A percentile compares a stretch with the other conserved stretches of the same genome.
These are phyloP conservation scores for Annulohypoxylon nitens DNA, from an alignment of 495 filamentous ascomycete genomes.

Conservation along the genomic window DNA sequence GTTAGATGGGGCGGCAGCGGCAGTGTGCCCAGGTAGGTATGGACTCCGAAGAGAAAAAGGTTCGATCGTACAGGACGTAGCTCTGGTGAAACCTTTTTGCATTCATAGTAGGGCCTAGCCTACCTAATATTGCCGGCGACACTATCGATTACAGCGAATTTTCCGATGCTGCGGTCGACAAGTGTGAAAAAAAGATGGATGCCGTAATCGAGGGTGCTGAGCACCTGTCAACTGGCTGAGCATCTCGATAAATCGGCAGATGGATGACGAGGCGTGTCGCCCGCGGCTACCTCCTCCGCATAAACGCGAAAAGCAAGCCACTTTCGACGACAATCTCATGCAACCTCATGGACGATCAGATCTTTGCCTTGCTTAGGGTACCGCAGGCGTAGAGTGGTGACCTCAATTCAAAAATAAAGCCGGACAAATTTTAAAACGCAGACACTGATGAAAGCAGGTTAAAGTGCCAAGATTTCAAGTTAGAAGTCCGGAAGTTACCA, in stretches of 20 bases:
- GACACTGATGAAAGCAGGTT: not conserved
- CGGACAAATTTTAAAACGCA: constrained; percentile 6
- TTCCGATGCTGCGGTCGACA: constrained; percentile 10
- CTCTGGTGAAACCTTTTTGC: constrained; percentile 23
- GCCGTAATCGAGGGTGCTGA: constrained; percentile 6
- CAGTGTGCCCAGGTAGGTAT: constrained; percentile 19
- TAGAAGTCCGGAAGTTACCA: not conserved
- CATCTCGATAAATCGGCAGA: constrained; percentile 19
- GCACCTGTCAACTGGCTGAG: not conserved
- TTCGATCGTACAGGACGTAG: constrained; percentile 14
- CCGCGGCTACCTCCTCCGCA: constrained; percentile 1
- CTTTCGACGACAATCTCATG: constrained; percentile 8
- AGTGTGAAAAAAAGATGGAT: constrained; percentile 3
- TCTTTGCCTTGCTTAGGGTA: not conserved
- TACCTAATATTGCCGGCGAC: not conserved
- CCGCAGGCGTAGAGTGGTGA: not conserved
- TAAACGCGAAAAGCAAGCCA: constrained; percentile 6
- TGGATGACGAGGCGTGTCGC: constrained; percentile 25
- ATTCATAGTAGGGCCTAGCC: not conserved
- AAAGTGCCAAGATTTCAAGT: constrained; percentile 12
- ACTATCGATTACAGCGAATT: constrained; percentile 13
- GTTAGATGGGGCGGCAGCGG: constrained; percentile 12
- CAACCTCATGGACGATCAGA: not conserved
- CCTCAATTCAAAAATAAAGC: constrained; percentile 5
- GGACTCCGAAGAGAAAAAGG: constrained; percentile 21